These are phyloP conservation scores for Colletotrichum sp. DNA, from an alignment of 2,329 filamentous ascomycete genomes.

Conservation along the genomic window DNA sequence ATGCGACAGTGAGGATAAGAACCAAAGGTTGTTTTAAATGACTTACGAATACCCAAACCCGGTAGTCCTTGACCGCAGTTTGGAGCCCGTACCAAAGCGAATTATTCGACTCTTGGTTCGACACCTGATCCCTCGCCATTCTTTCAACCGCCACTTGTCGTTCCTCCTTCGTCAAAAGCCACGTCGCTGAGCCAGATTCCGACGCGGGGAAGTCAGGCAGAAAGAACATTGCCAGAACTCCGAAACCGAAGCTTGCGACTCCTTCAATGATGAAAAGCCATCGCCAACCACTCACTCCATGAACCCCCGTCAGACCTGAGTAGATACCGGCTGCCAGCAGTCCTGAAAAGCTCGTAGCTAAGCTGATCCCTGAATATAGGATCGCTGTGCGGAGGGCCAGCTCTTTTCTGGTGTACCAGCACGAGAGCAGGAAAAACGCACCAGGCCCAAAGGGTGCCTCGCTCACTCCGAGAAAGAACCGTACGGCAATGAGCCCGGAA, in stretches of 20 bases:
- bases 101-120: not conserved
- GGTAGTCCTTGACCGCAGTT: conserved; percentile 23
- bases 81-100: conserved; percentile 21
- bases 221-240: not conserved
- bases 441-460: not conserved
- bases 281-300: not conserved
- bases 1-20: not conserved
- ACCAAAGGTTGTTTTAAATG: accelerated
- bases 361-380: not conserved
- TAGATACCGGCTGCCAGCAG: conserved; percentile 21
- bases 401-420: conserved; percentile 74
- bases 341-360: not conserved
- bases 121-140: conserved; percentile 22
- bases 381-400: conserved; percentile 54
- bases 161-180: not conserved
- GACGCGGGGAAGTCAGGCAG: not conserved
- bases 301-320: not conserved
- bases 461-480: not conserved
- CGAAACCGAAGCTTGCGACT: not conserved
- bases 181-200: not conserved
- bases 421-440: conserved; percentile 58
- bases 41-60: conserved; percentile 27
- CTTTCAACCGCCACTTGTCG: conserved; percentile 8
- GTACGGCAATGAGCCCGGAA: not conserved
- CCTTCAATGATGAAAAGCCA: not conserved